Percentiles rank a stretch among this genome's conserved stretches.
phyloP scores from a whole-genome alignment of 176 grass and related monocot genomes.

The Zizania latifolia region DNA sequence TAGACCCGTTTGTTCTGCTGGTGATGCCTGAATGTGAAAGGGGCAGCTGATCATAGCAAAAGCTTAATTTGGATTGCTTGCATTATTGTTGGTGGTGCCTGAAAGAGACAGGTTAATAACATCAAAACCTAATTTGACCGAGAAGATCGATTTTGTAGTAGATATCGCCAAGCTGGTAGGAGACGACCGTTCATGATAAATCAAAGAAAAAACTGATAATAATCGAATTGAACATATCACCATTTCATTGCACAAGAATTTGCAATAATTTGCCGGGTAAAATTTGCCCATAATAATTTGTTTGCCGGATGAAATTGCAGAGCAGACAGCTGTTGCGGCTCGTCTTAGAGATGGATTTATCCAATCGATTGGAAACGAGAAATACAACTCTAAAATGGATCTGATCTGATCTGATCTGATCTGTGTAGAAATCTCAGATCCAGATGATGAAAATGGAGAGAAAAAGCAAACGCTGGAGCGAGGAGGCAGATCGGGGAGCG shows the following conservation, averaged over 20 bases:
- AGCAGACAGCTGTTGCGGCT: neutral
- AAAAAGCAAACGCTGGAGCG: neutral
- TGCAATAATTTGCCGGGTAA: too few relatives aligned
- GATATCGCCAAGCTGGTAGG: too few relatives aligned
- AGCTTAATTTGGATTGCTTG: neutral
- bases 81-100: neutral
- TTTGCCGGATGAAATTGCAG: neutral
- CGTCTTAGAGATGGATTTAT: neutral
- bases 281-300: neutral
- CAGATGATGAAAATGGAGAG: neutral
- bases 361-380: neutral
- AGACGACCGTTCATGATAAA: too few relatives aligned
- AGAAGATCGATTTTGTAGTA: neutral
- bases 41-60: too few relatives aligned
- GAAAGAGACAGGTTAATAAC: neutral
- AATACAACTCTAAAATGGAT: neutral
- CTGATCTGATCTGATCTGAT: neutral
- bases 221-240: neutral
- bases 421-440: neutral
- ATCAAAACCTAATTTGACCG: neutral
- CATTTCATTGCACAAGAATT: neutral
- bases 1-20: neutral
- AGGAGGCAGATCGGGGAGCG: too few relatives aligned
- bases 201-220: neutral
- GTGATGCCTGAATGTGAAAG: neutral